Evolutionary conservation across 2,329 filamentous ascomycete species (phyloP).

Genomic region (Ophiostoma sp.): DNA sequence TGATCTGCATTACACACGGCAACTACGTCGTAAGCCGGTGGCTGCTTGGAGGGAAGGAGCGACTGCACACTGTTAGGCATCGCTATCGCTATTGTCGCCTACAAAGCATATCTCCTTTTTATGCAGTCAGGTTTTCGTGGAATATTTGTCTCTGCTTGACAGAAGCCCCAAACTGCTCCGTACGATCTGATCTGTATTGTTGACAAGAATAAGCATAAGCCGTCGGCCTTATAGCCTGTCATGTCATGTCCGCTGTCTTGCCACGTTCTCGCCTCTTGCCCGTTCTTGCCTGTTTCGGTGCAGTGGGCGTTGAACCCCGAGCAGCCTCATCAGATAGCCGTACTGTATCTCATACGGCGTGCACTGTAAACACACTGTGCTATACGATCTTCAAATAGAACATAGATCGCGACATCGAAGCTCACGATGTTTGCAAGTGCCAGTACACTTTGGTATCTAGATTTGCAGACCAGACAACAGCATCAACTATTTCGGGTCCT

Average conservation of each 20-base stretch:
- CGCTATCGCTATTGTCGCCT: not conserved
- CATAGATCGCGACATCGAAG: no score
- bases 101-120: not conserved
- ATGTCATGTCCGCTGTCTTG: not conserved
- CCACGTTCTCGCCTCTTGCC: not conserved
- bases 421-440: no score
- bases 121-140: not conserved
- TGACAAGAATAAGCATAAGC: constrained; percentile 1
- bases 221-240: not conserved
- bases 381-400: no score
- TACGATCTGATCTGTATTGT: not conserved
- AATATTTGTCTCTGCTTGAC: not conserved
- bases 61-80: not conserved
- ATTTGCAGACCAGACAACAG: no score
- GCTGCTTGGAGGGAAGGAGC: not conserved
- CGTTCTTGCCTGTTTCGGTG: not conserved
- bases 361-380: not conserved
- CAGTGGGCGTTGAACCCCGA: not conserved
- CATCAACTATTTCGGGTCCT: not conserved
- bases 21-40: constrained; percentile 7
- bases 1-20: not conserved
- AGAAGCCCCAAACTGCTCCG: not conserved
- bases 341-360: not conserved
- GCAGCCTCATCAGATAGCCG: not conserved
- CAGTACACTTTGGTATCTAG: no score